Conservation (phyloP, 495 filamentous ascomycete genomes). For the Neurospora sp. region DNA sequence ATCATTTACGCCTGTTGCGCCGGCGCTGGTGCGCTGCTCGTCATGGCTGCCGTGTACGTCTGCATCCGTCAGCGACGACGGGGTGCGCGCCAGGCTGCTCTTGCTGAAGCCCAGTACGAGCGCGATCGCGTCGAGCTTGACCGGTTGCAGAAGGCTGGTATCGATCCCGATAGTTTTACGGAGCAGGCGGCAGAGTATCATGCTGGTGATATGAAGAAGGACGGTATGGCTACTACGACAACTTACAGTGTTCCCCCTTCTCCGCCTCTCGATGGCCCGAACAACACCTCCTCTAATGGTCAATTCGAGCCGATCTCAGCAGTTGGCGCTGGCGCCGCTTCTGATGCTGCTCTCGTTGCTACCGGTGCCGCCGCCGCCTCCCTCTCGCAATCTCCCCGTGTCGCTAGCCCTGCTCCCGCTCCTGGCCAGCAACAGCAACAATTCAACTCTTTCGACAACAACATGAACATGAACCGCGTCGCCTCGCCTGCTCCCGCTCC, state of each 20-base stretch:
- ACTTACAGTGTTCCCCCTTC: slow-evolving; percentile 28
- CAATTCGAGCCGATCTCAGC: background rate
- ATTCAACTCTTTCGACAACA: background rate
- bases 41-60: slow-evolving; percentile 43
- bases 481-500: background rate
- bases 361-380: slow-evolving; percentile 17
- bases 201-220: slow-evolving; percentile 22
- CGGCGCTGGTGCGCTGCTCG: slow-evolving; percentile 36
- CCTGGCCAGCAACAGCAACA: slow-evolving; percentile 3
- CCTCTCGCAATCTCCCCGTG: slow-evolving; percentile 16
- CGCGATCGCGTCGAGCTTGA: slow-evolving; percentile 56
- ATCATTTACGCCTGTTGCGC: slow-evolving; percentile 50
- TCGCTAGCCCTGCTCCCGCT: slow-evolving; percentile 10
- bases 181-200: slow-evolving; percentile 32
- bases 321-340: slow-evolving; percentile 2
- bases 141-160: slow-evolving; percentile 37
- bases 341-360: slow-evolving; percentile 11
- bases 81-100: slow-evolving; percentile 52
- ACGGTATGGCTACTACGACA: slow-evolving; percentile 20
- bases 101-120: slow-evolving; percentile 43
- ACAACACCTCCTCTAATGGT: slow-evolving; percentile 4
- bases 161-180: slow-evolving; percentile 34
- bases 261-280: slow-evolving; percentile 17
- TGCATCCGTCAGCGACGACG: slow-evolving; percentile 57
- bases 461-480: background rate